Conservation (phyloP, 192 early-diverging fungal species). For the Thoreauomyces humboldtii region DNA sequence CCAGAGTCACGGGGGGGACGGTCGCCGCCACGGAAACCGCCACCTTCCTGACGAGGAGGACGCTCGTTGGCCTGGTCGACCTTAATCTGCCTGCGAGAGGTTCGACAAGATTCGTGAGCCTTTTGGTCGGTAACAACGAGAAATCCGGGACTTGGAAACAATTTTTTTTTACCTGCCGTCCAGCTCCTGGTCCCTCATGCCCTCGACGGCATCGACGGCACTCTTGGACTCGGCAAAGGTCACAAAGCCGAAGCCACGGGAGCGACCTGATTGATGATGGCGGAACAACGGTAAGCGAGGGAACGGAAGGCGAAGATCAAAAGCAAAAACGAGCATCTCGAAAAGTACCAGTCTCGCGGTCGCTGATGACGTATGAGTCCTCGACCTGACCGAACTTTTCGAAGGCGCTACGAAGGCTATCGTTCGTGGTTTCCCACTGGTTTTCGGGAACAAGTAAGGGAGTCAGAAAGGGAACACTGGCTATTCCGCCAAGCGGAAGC, state of each 20-base stretch:
- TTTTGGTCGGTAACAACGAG: too few species aligned
- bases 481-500: not conserved
- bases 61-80: slow-evolving; percentile 66
- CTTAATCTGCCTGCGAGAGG: too few species aligned
- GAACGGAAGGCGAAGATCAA: not conserved
- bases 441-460: not conserved
- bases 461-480: too few species aligned
- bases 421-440: slow-evolving; percentile 62
- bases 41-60: slow-evolving; percentile 30
- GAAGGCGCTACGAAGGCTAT: slow-evolving; percentile 56
- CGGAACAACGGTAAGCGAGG: too few species aligned
- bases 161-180: slow-evolving; percentile 74
- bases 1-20: too few species aligned
- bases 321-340: not conserved
- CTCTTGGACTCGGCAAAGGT: slow-evolving; percentile 45
- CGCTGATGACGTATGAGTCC: slow-evolving; percentile 61
- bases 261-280: slow-evolving; percentile 52
- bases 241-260: slow-evolving; percentile 88
- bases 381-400: slow-evolving; percentile 56
- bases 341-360: slow-evolving; percentile 63
- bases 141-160: too few species aligned
- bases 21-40: slow-evolving; percentile 5
- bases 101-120: too few species aligned
- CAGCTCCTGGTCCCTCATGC: slow-evolving; percentile 65
- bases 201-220: slow-evolving; percentile 58